Conservation (phyloP, 352 stramenopile genomes). For the Pythium pyrilobum region DNA sequence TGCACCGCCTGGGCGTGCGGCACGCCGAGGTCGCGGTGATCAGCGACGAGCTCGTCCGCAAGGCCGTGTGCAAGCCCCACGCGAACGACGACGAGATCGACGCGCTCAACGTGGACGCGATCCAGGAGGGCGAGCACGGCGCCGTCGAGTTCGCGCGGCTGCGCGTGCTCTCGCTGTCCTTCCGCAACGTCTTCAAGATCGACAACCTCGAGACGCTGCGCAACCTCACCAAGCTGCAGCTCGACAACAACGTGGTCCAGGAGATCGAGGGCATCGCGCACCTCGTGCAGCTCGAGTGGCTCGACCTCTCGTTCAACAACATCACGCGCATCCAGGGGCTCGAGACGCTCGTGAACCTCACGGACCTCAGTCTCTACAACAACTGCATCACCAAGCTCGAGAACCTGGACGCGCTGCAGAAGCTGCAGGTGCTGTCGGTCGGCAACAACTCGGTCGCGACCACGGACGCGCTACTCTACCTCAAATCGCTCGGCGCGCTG, state of each 20-base stretch:
- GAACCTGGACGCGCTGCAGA: conserved; percentile 85
- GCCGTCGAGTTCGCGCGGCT: conserved; percentile 74
- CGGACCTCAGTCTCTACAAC: conserved; percentile 91
- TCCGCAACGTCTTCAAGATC: conserved; percentile 92
- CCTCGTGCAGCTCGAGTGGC: conserved; percentile 87
- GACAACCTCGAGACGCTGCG: conserved; percentile 92
- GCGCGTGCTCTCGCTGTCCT: conserved; percentile 83
- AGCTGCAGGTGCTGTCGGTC: conserved; percentile 90
- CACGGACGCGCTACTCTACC: conserved; percentile 66
- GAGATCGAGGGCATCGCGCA: conserved; percentile 86
- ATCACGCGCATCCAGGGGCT: conserved; percentile 89
- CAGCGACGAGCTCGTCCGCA: conserved; percentile 75
- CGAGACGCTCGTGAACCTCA: conserved; percentile 87
- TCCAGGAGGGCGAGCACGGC: conserved; percentile 53
- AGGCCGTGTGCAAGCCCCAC: conserved; percentile 30
- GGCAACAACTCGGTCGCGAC: conserved; percentile 88
- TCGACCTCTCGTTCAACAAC: conserved; percentile 95
- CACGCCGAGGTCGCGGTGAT: conserved; percentile 77
- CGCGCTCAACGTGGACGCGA: conserved; percentile 59
- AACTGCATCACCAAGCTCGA: conserved; percentile 92
- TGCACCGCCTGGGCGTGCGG: conserved; percentile 70
- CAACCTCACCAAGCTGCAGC: conserved; percentile 86
- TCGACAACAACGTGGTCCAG: conserved; percentile 95
- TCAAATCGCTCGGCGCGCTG: conserved; percentile 84
- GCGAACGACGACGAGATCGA: conserved; percentile 43